These are phyloP conservation scores for Knoxdaviesia proteae DNA, from an alignment of 2,329 filamentous ascomycete species.

Conservation along the genomic window DNA sequence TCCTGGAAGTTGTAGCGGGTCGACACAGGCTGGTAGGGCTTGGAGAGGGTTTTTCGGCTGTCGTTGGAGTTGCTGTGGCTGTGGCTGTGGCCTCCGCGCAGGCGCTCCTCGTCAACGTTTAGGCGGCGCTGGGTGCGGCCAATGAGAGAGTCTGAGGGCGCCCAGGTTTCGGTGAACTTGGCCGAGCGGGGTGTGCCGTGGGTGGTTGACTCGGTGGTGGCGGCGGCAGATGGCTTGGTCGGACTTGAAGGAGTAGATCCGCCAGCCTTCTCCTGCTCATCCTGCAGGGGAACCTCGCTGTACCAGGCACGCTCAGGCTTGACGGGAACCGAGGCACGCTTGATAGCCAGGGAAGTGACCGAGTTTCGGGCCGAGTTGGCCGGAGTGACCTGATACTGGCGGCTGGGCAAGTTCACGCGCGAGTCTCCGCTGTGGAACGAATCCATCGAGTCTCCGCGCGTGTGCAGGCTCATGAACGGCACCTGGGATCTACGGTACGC, in stretches of 20 bases:
- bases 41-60: constrained; percentile 8
- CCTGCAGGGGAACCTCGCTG: no score
- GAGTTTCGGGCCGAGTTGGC: constrained; percentile 12
- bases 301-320: no score
- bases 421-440: constrained; percentile 33
- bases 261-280: no score
- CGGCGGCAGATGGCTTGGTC: constrained; percentile 4
- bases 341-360: neutral
- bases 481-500: no score
- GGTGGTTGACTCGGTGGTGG: neutral
- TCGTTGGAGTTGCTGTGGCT: constrained; percentile 3
- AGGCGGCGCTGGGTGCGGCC: constrained; percentile 29
- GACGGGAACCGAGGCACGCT: no score
- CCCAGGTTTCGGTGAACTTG: constrained; percentile 34
- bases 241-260: neutral
- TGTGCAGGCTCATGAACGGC: constrained; percentile 32
- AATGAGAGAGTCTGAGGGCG: constrained; percentile 30
- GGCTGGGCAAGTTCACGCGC: constrained; percentile 29
- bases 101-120: constrained; percentile 17
- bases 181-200: constrained; percentile 15
- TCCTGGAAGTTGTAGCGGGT: constrained; percentile 24
- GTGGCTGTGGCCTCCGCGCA: constrained; percentile 6
- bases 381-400: constrained; percentile 30
- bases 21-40: constrained; percentile 24
- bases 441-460: constrained; percentile 41